Conservation (phyloP, 345 rosid species). For the Syzygium jambos region DNA sequence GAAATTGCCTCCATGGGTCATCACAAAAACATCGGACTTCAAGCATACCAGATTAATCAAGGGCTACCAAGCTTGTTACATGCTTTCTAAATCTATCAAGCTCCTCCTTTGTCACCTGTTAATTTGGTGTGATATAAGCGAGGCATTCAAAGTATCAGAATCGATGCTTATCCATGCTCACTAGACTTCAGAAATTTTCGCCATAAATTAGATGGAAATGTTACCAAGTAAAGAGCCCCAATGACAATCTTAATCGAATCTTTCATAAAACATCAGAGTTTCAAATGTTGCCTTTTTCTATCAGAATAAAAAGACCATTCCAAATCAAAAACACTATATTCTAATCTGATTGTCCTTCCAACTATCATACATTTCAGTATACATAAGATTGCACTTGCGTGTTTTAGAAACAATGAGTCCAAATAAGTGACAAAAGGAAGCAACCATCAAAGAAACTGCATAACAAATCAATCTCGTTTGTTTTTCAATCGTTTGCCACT, state of each 20-base stretch:
- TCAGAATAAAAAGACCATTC: not conserved
- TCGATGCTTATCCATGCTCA: not conserved
- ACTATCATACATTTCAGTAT: not conserved
- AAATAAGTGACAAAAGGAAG: not conserved
- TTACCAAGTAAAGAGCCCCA: not conserved
- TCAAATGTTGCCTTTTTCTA: not conserved
- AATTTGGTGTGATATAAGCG: not conserved
- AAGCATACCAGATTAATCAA: conserved; percentile 90
- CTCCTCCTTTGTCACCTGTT: conserved; percentile 97
- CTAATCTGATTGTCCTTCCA: not conserved
- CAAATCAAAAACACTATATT: not conserved
- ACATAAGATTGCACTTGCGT: not conserved
- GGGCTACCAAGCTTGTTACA: conserved; percentile 96
- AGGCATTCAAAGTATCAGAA: not conserved
- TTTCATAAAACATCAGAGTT: not conserved
- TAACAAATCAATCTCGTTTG: not conserved
- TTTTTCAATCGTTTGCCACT: not conserved
- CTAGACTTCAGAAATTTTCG: not conserved
- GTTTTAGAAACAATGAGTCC: not conserved
- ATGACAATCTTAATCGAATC: not conserved
- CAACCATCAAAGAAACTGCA: not conserved
- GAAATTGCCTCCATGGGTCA: conserved; percentile 99
- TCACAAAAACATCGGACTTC: conserved; percentile 95
- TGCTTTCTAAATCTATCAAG: conserved; percentile 81
- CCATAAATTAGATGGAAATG: not conserved